Conservation (phyloP, 257 asterid genomes). For the Solanum virginianum region DNA sequence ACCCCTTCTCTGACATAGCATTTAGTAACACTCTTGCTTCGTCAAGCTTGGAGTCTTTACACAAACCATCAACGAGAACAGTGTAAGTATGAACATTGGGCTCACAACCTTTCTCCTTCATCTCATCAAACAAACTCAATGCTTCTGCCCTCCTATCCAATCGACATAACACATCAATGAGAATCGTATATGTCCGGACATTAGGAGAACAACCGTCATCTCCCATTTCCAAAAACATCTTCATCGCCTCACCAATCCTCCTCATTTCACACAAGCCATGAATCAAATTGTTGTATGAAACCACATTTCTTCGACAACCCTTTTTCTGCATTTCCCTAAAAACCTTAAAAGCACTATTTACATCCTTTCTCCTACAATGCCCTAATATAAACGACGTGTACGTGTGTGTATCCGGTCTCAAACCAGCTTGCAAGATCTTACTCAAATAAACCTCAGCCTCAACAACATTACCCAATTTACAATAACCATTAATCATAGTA, state of each 20-base stretch:
- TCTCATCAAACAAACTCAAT: slow-evolving; percentile 40
- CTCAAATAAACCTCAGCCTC: slow-evolving; percentile 44
- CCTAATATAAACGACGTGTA: slow-evolving; percentile 69
- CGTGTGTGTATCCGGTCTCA: slow-evolving; percentile 60
- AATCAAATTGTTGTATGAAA: slow-evolving; percentile 52
- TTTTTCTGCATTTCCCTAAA: slow-evolving; percentile 38
- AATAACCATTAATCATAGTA: slow-evolving; percentile 55
- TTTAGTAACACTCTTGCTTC: slow-evolving; percentile 33
- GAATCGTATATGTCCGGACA: slow-evolving; percentile 57
- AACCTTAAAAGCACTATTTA: slow-evolving; percentile 31
- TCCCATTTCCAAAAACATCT: slow-evolving; percentile 38
- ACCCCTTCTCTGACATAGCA: slow-evolving; percentile 32
- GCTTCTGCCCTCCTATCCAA: slow-evolving; percentile 43
- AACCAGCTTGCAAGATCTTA: slow-evolving; percentile 49
- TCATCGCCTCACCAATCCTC: slow-evolving; percentile 43
- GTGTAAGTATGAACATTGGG: slow-evolving; percentile 65
- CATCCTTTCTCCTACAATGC: slow-evolving; percentile 54
- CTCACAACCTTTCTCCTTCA: slow-evolving; percentile 59
- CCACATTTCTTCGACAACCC: slow-evolving; percentile 57
- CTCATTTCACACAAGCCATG: slow-evolving; percentile 58
- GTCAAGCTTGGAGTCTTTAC: slow-evolving; percentile 43
- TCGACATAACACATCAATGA: slow-evolving; percentile 54
- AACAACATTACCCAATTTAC: slow-evolving; percentile 54
- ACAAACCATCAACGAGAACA: slow-evolving; percentile 40
- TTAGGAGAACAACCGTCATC: slow-evolving; percentile 46